Evolutionary conservation across 75 land plant genomes (phyloP), one percentile per base, ranked within the genome.

Genomic region (Cryptomeria japonica): DNA sequence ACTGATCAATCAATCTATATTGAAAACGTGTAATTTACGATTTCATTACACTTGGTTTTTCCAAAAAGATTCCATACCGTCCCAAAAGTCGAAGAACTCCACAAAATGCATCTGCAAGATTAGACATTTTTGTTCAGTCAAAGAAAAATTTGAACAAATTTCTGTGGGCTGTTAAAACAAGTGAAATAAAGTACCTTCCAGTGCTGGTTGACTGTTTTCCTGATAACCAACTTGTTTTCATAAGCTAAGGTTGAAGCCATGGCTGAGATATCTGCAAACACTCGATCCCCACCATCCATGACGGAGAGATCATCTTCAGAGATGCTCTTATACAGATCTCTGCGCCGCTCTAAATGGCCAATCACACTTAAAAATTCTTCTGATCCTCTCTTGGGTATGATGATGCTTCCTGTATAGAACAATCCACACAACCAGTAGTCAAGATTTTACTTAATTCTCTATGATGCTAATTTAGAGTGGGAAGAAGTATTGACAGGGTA

Each of bases 71-170:
- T 58, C 8, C 91, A 87, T 89, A 94, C 96, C 95, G 87, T 94
- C 90, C 95, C 95, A 95, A 88, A 92, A 90, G 38, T 94, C 88
- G 89, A 89, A 94, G 89, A 92, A 95, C 49, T 88, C 88, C 88
- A 94, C 93, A 86, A 93, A 93, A 44, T 94, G 91, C 96, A 95
- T 95, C 94, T 95, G 95, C 79, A 77, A 68, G 0, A 68, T 76
- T 11, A 3, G 37, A 10, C 31, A 76, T 34, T 34, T 25, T 25
- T 8, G 1, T 25, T 28, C 31, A 28, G 7, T 70, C 31, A 70
- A 28, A 1, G 11, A 70, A 70, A 9, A n/a, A 5, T 1, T 8
- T 25, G 31, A n/a, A 22, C 7, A 25, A 28, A 28, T 25, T 25
- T 70, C n/a, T 25, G 9, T n/a, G 4, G 51, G 9, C 11, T 28